Conservation (phyloP, 139 green algal genomes). For the Pycnococcus provasolii region DNA sequence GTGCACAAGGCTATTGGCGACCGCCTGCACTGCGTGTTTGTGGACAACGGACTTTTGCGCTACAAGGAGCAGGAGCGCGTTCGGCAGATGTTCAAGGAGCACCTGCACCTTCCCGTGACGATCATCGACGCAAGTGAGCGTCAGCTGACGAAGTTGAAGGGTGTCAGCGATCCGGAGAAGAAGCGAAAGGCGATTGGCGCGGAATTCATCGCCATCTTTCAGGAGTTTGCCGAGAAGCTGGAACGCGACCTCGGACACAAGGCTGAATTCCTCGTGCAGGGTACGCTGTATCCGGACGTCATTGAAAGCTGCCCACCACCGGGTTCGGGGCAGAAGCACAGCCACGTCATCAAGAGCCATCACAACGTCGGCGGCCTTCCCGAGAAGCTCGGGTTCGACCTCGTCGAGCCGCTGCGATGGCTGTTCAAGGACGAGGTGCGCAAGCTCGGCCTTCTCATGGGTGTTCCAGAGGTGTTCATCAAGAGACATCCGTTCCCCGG, state of each 20-base stretch:
- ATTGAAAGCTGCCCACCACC: slow-evolving; percentile 96
- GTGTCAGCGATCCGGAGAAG: slow-evolving; percentile 81
- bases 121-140: slow-evolving; percentile 56
- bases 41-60: slow-evolving; percentile 94
- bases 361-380: slow-evolving; percentile 98
- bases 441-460: slow-evolving; percentile 50
- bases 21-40: slow-evolving; percentile 96
- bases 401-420: slow-evolving; percentile 93
- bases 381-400: slow-evolving; percentile 88
- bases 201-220: slow-evolving; percentile 88
- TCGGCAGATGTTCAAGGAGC: slow-evolving; percentile 85
- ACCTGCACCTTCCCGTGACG: slow-evolving; percentile 94
- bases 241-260: slow-evolving; percentile 49
- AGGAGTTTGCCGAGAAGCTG: slow-evolving; percentile 64
- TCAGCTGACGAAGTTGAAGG: slow-evolving; percentile 43
- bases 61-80: slow-evolving; percentile 85
- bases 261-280: slow-evolving; percentile 49
- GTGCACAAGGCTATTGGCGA: slow-evolving; percentile 92
- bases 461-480: slow-evolving; percentile 75
- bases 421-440: slow-evolving; percentile 96
- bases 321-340: slow-evolving; percentile 88
- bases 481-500: slow-evolving; percentile 93
- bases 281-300: slow-evolving; percentile 97
- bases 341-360: slow-evolving; percentile 98
- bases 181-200: slow-evolving; percentile 95